Evolutionary conservation across 495 filamentous ascomycete species (phyloP).

Genomic region (Platismatia glauca): DNA sequence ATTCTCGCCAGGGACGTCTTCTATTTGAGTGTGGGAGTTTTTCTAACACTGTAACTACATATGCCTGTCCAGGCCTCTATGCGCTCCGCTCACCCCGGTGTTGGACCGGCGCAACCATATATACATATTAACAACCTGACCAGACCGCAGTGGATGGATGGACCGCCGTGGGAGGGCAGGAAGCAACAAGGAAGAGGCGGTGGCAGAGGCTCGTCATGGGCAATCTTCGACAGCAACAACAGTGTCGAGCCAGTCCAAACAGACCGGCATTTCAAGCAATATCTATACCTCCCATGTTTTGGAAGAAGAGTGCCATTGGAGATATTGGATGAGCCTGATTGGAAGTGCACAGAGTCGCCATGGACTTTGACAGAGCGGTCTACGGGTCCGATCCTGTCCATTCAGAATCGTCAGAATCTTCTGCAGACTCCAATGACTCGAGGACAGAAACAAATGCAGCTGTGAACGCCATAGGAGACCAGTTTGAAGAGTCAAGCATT

Average conservation of each 20-base stretch:
- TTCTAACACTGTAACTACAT: no score
- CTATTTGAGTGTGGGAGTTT: no score
- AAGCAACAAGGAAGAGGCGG: neutral
- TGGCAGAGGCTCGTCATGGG: neutral
- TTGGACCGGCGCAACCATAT: no score
- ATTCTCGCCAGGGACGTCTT: no score
- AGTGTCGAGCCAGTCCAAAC: neutral
- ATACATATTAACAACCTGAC: no score
- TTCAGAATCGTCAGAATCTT: neutral
- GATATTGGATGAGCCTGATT: neutral
- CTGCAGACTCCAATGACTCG: neutral
- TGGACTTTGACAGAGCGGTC: neutral
- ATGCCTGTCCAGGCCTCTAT: no score
- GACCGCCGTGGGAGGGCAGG: conserved; percentile 16
- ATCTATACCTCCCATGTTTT: neutral
- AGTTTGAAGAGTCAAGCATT: neutral
- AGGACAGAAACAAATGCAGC: neutral
- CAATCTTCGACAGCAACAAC: neutral
- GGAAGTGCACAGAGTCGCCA: neutral
- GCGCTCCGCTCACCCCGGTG: no score
- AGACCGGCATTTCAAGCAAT: neutral
- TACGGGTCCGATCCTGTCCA: no score
- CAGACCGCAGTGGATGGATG: conserved; percentile 68
- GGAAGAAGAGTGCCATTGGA: neutral
- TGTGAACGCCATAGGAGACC: neutral